These are phyloP conservation scores for Tricholoma sp. DNA, from an alignment of 768 basidiomycete species.

Conservation along the genomic window DNA sequence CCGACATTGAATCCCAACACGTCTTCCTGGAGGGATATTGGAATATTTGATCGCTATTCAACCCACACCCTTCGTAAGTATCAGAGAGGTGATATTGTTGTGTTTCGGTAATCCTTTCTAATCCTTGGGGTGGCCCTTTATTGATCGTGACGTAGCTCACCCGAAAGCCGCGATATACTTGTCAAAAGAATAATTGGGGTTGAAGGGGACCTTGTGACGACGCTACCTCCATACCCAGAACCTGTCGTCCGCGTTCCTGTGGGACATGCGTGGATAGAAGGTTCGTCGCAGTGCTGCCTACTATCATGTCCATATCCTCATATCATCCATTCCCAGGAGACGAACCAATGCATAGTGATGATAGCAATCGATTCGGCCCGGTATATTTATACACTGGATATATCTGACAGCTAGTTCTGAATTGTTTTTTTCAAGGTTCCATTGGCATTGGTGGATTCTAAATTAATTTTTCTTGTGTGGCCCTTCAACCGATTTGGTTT, in stretches of 20 bases:
- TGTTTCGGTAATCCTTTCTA: conserved; percentile 39
- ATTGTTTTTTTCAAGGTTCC: conserved; percentile 32
- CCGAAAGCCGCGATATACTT: conserved; percentile 42
- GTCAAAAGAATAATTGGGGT: conserved; percentile 66
- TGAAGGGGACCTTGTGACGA: conserved; percentile 59
- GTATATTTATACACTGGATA: conserved; percentile 31
- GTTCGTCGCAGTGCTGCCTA: conserved; percentile 25
- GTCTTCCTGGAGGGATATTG: conserved; percentile 57
- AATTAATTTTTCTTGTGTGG: conserved; percentile 46
- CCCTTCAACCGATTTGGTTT: conserved; percentile 43
- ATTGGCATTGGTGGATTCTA: conserved; percentile 45
- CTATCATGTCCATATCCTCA: background rate
- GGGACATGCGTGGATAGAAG: conserved; percentile 76
- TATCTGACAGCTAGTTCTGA: background rate
- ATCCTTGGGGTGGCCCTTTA: background rate
- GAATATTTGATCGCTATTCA: conserved; percentile 53
- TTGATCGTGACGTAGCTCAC: conserved; percentile 41
- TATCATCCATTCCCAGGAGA: conserved; percentile 39
- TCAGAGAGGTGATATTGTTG: conserved; percentile 60
- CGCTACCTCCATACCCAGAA: conserved; percentile 65
- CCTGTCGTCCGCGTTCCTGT: conserved; percentile 47
- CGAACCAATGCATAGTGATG: conserved; percentile 60
- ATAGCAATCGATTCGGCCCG: conserved; percentile 71
- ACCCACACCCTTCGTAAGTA: conserved; percentile 31
- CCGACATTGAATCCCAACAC: conserved; percentile 72